Percentiles rank a stretch among this genome's conserved stretches.
phyloP scores from a whole-genome alignment of 2,329 filamentous ascomycete species.

The Xylariaceae sp. region DNA sequence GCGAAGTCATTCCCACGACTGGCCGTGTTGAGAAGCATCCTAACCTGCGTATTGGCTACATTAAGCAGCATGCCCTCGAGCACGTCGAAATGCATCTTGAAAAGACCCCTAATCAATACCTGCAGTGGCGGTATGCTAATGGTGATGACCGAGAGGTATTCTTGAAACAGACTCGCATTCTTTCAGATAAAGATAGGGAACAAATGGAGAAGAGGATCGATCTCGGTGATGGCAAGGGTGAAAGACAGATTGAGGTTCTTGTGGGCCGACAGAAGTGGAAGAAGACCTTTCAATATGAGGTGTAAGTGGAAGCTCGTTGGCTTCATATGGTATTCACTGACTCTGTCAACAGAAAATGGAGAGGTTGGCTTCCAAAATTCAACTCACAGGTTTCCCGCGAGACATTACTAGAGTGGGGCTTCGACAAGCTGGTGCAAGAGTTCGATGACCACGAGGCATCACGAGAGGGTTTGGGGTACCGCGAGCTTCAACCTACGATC shows the following conservation, averaged over 20 bases:
- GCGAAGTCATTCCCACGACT: constrained; percentile 80
- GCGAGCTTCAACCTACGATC: constrained; percentile 87
- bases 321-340: constrained; percentile 36
- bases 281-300: constrained; percentile 98
- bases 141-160: constrained; percentile 96
- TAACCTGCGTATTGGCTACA: constrained; percentile 98
- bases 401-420: constrained; percentile 84
- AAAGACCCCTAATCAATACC: constrained; percentile 98
- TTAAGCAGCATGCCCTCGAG: constrained; percentile 98
- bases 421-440: constrained; percentile 92
- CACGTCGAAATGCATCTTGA: constrained; percentile 99
- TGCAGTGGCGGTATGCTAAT: constrained; percentile 98
- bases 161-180: constrained; percentile 93
- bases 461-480: constrained; percentile 97
- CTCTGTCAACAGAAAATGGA: constrained; percentile 75
- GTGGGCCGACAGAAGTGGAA: constrained; percentile 99
- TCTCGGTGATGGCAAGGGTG: constrained; percentile 79
- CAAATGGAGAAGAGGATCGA: constrained; percentile 94
- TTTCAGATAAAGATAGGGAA: constrained; percentile 81
- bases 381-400: constrained; percentile 94
- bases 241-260: constrained; percentile 80
- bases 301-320: constrained; percentile 58
- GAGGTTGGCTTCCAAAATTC: constrained; percentile 84
- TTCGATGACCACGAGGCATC: constrained; percentile 99
- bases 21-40: constrained; percentile 98